These are phyloP conservation scores for Amaranthus cruentus DNA, from an alignment of 148 eudicot species.

Conservation along the genomic window DNA sequence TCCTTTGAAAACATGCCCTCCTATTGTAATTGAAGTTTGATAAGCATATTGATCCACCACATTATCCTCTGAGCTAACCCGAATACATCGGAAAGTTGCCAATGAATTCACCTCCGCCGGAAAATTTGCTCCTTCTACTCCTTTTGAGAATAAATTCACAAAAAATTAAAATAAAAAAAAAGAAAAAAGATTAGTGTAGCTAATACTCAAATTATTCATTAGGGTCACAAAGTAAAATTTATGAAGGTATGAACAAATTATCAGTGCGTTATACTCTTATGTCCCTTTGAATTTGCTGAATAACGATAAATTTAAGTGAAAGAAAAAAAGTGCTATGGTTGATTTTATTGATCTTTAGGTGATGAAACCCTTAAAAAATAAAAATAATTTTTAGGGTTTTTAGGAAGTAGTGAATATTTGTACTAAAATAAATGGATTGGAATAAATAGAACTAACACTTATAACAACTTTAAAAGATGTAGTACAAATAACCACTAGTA, in stretches of 20 bases:
- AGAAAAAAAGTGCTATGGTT: too few species aligned
- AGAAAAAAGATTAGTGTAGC: background rate
- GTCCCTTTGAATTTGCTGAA: too few species aligned
- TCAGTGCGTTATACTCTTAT: too few species aligned
- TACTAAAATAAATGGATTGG: background rate
- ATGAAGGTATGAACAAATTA: too few species aligned
- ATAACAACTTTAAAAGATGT: background rate
- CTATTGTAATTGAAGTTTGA: constrained; percentile 60
- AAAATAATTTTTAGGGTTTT: constrained; percentile 24
- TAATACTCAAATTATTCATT: too few species aligned
- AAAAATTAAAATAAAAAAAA: background rate
- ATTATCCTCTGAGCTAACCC: constrained; percentile 59
- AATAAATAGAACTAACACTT: background rate
- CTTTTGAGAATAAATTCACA: constrained; percentile 12
- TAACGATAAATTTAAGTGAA: too few species aligned
- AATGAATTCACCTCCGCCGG: constrained; percentile 54
- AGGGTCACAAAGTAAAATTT: too few species aligned
- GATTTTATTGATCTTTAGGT: too few species aligned
- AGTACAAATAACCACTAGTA: background rate
- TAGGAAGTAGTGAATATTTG: constrained; percentile 7
- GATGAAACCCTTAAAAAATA: too few species aligned
- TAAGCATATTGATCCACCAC: constrained; percentile 70
- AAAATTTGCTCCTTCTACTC: constrained; percentile 39
- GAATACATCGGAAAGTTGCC: constrained; percentile 57
- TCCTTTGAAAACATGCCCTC: constrained; percentile 76